Evolutionary conservation across 2,329 filamentous ascomycete species (phyloP).

Genomic region (Mollisiaceae sp.): DNA sequence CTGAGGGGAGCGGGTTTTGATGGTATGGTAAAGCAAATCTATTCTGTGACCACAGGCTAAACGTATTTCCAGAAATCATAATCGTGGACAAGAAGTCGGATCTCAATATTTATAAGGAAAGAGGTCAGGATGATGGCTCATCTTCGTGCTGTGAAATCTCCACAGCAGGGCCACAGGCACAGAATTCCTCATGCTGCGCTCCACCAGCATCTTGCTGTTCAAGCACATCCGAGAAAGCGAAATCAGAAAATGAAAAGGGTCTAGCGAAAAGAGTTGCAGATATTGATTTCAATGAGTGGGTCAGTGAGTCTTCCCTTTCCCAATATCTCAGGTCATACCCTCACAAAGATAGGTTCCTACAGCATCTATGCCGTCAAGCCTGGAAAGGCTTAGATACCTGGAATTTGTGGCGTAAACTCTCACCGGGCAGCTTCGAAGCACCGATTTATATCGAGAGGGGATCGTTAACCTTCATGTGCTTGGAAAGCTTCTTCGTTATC

Average conservation of each 20-base stretch:
- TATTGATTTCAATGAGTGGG: constrained; percentile 57
- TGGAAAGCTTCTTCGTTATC: too few relatives aligned
- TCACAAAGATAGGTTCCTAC: constrained; percentile 11
- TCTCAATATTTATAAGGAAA: constrained; percentile 51
- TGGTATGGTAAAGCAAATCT: constrained; percentile 43
- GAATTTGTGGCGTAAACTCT: too few relatives aligned
- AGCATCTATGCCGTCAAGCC: constrained; percentile 12
- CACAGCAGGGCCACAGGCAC: too few relatives aligned
- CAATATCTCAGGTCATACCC: background rate
- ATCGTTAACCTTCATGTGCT: too few relatives aligned
- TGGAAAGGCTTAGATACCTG: background rate
- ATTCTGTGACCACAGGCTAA: background rate
- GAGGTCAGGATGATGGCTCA: constrained; percentile 32
- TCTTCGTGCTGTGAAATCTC: constrained; percentile 18
- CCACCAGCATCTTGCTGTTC: constrained; percentile 3
- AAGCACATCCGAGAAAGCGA: background rate
- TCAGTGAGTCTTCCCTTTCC: constrained; percentile 46
- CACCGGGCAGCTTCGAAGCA: too few relatives aligned
- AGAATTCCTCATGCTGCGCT: constrained; percentile 4
- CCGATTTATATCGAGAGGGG: too few relatives aligned
- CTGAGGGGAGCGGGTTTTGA: constrained; percentile 56
- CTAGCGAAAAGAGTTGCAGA: constrained; percentile 21
- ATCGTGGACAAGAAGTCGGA: constrained; percentile 53
- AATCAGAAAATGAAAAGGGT: constrained; percentile 19
- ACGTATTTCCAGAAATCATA: constrained; percentile 44